Percentiles rank a stretch among this genome's conserved stretches.
phyloP scores from a whole-genome alignment of 371 early-diverging fungal species.

The Mucor sp. region DNA sequence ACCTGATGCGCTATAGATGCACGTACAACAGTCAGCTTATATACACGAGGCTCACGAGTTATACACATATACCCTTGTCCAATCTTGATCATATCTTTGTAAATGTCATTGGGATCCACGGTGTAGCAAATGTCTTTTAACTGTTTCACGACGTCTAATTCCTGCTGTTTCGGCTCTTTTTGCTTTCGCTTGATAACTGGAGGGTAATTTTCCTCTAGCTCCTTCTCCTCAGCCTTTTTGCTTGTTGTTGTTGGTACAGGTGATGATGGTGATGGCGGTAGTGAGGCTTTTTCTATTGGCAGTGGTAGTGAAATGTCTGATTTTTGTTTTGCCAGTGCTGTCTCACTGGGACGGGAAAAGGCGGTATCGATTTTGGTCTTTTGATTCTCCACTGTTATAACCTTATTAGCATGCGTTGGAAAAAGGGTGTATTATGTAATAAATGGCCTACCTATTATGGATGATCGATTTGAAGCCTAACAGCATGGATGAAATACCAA shows the following conservation, averaged over 20 bases:
- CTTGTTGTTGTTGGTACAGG: background rate
- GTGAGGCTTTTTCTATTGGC: background rate
- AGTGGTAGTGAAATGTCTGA: background rate
- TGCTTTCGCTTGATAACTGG: slow-evolving; percentile 21
- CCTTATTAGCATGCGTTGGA: too few species aligned
- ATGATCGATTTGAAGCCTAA: slow-evolving; percentile 17
- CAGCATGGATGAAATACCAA: background rate
- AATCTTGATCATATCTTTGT: slow-evolving; percentile 82
- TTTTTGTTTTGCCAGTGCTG: background rate
- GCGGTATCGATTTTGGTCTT: background rate
- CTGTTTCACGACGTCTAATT: slow-evolving; percentile 73
- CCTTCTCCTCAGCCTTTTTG: background rate
- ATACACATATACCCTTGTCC: slow-evolving; percentile 75
- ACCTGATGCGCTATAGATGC: slow-evolving; percentile 32
- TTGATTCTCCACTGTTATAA: background rate
- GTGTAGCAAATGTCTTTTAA: slow-evolving; percentile 83
- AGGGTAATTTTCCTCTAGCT: slow-evolving; percentile 7
- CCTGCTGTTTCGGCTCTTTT: slow-evolving; percentile 19
- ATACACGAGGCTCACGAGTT: background rate
- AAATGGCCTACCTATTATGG: slow-evolving; percentile 5
- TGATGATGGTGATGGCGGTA: background rate
- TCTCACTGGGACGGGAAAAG: background rate
- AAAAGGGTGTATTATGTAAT: too few species aligned
- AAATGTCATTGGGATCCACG: slow-evolving; percentile 79
- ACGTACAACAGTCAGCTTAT: background rate